Conservation (phyloP, 1,139 yeast genomes). For the Candida pseudoviswanathii region DNA sequence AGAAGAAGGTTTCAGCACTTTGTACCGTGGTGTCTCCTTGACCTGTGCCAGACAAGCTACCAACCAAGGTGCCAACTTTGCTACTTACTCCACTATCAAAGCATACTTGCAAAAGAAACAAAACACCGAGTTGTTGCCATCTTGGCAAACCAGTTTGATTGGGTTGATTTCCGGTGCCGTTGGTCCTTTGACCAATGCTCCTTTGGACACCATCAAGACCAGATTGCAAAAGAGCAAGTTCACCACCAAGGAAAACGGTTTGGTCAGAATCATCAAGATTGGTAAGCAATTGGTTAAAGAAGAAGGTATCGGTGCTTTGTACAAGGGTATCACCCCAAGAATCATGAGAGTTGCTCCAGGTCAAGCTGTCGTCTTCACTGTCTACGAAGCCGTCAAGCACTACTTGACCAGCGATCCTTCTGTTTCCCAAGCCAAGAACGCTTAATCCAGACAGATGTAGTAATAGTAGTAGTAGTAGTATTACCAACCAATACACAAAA, state of each 20-base stretch:
- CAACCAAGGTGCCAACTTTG: conserved; percentile 97
- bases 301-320: conserved; percentile 85
- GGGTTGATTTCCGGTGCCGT: conserved; percentile 95
- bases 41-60: conserved; percentile 98
- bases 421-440: background rate
- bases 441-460: background rate
- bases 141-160: conserved; percentile 91
- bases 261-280: conserved; percentile 77
- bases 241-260: conserved; percentile 67
- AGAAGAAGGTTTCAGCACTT: conserved; percentile 88
- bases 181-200: conserved; percentile 97
- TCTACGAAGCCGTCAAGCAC: conserved; percentile 84
- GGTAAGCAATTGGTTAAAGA: conserved; percentile 81
- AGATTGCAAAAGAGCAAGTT: conserved; percentile 92
- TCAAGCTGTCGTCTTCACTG: conserved; percentile 97
- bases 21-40: conserved; percentile 92
- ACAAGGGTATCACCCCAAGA: conserved; percentile 98
- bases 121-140: conserved; percentile 66
- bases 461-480: no score
- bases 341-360: conserved; percentile 99
- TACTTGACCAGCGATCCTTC: conserved; percentile 51
- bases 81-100: conserved; percentile 87
- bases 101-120: conserved; percentile 71
- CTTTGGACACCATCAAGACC: conserved; percentile 95
- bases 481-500: background rate